Conservation (phyloP, 73 alveolate genomes). For the Paramecium pentaurelia region DNA sequence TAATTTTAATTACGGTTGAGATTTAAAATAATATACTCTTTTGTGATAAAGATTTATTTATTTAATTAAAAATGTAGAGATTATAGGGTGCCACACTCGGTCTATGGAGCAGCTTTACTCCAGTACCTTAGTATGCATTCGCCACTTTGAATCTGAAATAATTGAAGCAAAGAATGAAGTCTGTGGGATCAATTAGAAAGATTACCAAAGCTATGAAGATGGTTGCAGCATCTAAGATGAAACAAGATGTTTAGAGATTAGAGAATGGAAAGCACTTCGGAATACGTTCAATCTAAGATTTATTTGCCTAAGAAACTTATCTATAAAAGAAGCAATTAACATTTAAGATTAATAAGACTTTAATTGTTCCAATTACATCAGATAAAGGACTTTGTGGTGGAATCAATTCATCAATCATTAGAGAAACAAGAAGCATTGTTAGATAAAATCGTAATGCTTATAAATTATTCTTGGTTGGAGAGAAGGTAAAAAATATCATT, state of each 20-base stretch:
- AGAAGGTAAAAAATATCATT: conserved; percentile 64
- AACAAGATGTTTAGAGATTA: conserved; percentile 74
- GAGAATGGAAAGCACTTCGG: conserved; percentile 82
- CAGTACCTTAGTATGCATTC: conserved; percentile 55
- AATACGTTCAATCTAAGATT: conserved; percentile 68
- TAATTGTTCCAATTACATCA: conserved; percentile 80
- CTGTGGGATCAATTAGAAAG: conserved; percentile 83
- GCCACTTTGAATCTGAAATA: conserved; percentile 78
- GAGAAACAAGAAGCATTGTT: conserved; percentile 71
- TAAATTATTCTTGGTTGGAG: conserved; percentile 79
- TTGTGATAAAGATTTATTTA: neutral
- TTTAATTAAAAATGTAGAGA: conserved; percentile 31
- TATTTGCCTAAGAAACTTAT: conserved; percentile 78
- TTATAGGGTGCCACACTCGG: conserved; percentile 37
- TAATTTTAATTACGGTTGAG: conserved; percentile 40
- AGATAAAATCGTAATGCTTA: conserved; percentile 70
- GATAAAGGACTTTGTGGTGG: conserved; percentile 94
- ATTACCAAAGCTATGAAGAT: conserved; percentile 95
- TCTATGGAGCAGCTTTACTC: conserved; percentile 26
- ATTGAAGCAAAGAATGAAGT: conserved; percentile 78
- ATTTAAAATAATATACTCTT: neutral
- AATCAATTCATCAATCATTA: conserved; percentile 81
- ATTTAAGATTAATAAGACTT: conserved; percentile 63
- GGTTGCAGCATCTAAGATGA: conserved; percentile 93
- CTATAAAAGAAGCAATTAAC: conserved; percentile 76